phyloP scores from a whole-genome alignment of 2,329 filamentous ascomycete genomes.

The Botrytis elliptica region DNA sequence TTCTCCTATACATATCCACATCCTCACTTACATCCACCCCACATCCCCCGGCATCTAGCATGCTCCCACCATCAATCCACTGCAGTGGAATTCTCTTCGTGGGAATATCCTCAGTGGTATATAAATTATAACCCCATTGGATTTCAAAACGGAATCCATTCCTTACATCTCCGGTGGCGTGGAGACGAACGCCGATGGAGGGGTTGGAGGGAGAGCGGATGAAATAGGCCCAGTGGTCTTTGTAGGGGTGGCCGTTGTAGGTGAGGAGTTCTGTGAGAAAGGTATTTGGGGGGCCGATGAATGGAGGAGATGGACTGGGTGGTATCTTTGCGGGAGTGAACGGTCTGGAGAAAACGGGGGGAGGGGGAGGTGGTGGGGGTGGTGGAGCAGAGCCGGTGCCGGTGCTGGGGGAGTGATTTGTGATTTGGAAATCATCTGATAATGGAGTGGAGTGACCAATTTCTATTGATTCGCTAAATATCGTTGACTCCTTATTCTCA shows the following conservation, averaged over 20 bases:
- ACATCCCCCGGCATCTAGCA: accelerated
- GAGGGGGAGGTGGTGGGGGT: neutral
- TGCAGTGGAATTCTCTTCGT: neutral
- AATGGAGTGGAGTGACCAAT: neutral
- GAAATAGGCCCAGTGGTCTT: neutral
- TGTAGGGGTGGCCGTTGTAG: neutral
- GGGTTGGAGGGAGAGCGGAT: neutral
- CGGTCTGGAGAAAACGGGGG: neutral
- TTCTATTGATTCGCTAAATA: neutral
- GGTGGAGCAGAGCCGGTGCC: neutral
- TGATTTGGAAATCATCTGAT: neutral
- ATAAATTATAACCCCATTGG: neutral
- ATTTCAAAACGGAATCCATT: neutral
- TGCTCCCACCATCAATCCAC: neutral
- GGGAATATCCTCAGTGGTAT: neutral
- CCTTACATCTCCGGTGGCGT: neutral
- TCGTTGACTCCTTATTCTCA: neutral
- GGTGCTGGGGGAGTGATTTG: neutral
- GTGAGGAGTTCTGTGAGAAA: neutral
- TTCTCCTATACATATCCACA: neutral
- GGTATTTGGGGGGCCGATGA: neutral
- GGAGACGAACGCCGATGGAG: neutral
- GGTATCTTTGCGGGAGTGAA: neutral
- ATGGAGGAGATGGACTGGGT: neutral
- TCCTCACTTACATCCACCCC: neutral